Percentiles rank a stretch among this genome's conserved stretches.
Evolutionary conservation across 164 flowering plant species (phyloP).

Genomic region (Santalum album): DNA sequence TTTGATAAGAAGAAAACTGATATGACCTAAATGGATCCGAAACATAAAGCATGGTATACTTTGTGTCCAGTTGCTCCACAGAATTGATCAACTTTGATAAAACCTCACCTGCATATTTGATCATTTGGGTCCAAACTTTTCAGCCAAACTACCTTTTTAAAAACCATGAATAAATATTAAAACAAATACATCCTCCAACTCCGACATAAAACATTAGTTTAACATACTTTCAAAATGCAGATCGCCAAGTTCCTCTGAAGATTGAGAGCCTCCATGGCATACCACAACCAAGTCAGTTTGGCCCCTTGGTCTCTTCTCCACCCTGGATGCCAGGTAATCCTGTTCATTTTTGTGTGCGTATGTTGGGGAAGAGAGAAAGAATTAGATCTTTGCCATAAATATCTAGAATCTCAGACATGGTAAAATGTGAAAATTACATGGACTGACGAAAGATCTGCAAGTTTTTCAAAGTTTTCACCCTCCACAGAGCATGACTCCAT

Average conservation of each 20-base stretch:
- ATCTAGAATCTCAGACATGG: not conserved
- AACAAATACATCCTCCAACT: not conserved
- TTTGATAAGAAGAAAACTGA: slow-evolving; percentile 29
- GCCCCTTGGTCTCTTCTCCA: slow-evolving; percentile 31
- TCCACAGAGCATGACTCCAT: slow-evolving; percentile 54
- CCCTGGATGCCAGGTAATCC: slow-evolving; percentile 56
- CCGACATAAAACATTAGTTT: not conserved
- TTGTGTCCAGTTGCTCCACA: slow-evolving; percentile 57
- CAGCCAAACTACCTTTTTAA: not conserved
- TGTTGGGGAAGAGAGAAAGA: not conserved
- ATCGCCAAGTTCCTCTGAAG: slow-evolving; percentile 24
- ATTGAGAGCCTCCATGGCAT: slow-evolving; percentile 37
- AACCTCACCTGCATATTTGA: slow-evolving; percentile 44
- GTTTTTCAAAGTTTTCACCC: slow-evolving; percentile 37
- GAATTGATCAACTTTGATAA: slow-evolving; percentile 51
- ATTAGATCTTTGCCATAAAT: not conserved
- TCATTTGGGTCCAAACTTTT: not conserved
- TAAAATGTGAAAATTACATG: slow-evolving; percentile 30
- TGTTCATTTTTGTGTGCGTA: slow-evolving; percentile 23
- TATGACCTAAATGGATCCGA: slow-evolving; percentile 57
- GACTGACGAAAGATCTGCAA: slow-evolving; percentile 43
- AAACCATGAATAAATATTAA: no score
- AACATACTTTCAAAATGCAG: slow-evolving; percentile 49
- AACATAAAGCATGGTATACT: slow-evolving; percentile 64
- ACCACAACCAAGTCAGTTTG: slow-evolving; percentile 51